Percentiles rank a stretch among this genome's conserved stretches.
Conservation (phyloP, 1,284 basidiomycete species). For the Ustilago lituana region DNA sequence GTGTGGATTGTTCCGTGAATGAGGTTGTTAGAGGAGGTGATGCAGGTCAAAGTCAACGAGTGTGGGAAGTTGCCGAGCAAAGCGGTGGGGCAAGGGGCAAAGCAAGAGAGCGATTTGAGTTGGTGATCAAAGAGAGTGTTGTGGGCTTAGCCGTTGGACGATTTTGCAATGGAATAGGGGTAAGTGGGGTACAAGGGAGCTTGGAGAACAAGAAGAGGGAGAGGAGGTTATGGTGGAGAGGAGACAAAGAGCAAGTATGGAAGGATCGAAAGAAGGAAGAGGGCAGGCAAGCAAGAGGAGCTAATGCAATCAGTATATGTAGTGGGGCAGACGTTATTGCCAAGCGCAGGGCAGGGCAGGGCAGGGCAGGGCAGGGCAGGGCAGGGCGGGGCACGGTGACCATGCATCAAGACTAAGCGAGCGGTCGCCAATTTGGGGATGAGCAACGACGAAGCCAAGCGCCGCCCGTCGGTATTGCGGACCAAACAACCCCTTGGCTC, state of each 20-base stretch:
- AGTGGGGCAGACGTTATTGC: background rate
- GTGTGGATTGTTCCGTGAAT: no score
- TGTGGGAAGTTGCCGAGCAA: slow-evolving; percentile 4
- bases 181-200: background rate
- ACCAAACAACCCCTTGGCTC: background rate
- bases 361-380: background rate
- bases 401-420: background rate
- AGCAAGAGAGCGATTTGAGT: slow-evolving; percentile 25
- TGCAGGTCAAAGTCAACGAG: background rate
- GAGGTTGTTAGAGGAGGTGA: slow-evolving; percentile 1
- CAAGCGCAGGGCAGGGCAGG: background rate
- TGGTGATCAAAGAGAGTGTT: slow-evolving; percentile 22
- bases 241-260: slow-evolving; percentile 21
- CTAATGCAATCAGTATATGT: slow-evolving; percentile 25
- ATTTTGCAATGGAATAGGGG: slow-evolving; percentile 1
- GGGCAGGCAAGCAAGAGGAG: background rate
- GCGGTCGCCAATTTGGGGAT: background rate
- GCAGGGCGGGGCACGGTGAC: background rate
- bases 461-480: slow-evolving; percentile 1
- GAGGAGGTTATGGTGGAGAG: slow-evolving; percentile 14
- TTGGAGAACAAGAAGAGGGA: slow-evolving; percentile 1
- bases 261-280: slow-evolving; percentile 13
- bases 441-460: background rate
- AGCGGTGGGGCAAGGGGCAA: slow-evolving; percentile 11
- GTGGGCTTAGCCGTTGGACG: slow-evolving; percentile 1